These are phyloP conservation scores for Cercospora canescens DNA, from an alignment of 2,329 filamentous ascomycete genomes.

Conservation along the genomic window DNA sequence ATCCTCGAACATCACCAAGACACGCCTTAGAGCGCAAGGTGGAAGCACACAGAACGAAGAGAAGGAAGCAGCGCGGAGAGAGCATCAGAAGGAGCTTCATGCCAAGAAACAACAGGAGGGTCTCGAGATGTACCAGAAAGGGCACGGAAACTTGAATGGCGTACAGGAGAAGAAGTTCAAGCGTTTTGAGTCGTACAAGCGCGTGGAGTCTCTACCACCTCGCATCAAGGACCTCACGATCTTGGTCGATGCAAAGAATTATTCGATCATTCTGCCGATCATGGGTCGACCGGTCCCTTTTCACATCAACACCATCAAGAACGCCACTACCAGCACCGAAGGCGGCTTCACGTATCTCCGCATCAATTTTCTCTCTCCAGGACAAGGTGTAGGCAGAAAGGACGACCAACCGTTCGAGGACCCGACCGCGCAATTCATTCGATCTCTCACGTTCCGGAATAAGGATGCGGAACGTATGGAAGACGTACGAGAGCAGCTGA, in stretches of 20 bases:
- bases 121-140: conserved; percentile 79
- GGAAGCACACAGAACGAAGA: conserved; percentile 87
- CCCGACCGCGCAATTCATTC: conserved; percentile 89
- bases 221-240: conserved; percentile 84
- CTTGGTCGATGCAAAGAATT: conserved; percentile 86
- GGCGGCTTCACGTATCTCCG: conserved; percentile 90
- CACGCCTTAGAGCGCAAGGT: conserved; percentile 86
- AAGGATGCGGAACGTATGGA: conserved; percentile 85
- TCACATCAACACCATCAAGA: conserved; percentile 98
- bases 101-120: conserved; percentile 88
- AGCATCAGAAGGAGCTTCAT: conserved; percentile 89
- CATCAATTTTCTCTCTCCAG: conserved; percentile 96
- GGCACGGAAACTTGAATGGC: conserved; percentile 80
- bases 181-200: conserved; percentile 97
- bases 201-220: conserved; percentile 87
- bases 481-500: conserved; percentile 89
- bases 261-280: conserved; percentile 88
- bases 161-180: conserved; percentile 98
- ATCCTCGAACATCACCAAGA: conserved; percentile 93
- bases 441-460: conserved; percentile 92
- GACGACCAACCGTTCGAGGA: conserved; percentile 98
- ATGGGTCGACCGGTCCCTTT: conserved; percentile 98
- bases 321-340: conserved; percentile 96
- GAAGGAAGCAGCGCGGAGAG: conserved; percentile 79
- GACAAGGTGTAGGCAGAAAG: conserved; percentile 94